Base-by-base conservation (phyloP, 179 eudicot genomes). In the Carnegiea gigantea region DNA sequence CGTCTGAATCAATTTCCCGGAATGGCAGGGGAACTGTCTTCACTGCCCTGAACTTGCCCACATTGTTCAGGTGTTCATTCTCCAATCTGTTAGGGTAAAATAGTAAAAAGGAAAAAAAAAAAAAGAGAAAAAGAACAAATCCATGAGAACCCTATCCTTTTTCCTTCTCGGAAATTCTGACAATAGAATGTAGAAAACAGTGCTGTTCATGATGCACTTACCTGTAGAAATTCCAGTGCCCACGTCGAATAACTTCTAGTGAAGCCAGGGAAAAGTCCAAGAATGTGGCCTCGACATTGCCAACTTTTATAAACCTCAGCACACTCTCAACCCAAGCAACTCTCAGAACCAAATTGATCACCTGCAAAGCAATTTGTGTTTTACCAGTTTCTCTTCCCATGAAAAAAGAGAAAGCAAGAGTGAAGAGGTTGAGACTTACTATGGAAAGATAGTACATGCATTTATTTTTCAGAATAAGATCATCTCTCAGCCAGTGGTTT, bases 181-280 rank as follows among this genome's bases (percentile, higher is more conserved):
- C 30, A 44, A 6, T 12, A 72, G 21, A 23, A 48, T 9, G 53
- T 48, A 48, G 53, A 48, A 48, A 13, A 48, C 53, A 48, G 73
- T 30, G 62, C 71, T 67, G 20, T 54, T 78, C 10, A 24, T 48
- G 64, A 82, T 57, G 26, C 68, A 71, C 24, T 51, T 85, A 95
- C 99, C 99, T 92, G 81, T 96, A 96, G 84, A 90, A 96, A 82
- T 96, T 96, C 99, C 99, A 96, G 80, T 96, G 99, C 14, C 99
- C 99, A 24, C 99, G 98, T 18, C 99, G 96, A 46, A 96, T 87
- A 43, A 96, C 97, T 90, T 96, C 99, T 40, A 96, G 71, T 8
- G 99, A 94, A 83, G 99, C 99, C 79, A 95, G 88, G 46, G 85
- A 85, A 83, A 95, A 94, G 33, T 94, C 98, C 21, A 94, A 87